Evolutionary conservation across 2,329 filamentous ascomycete genomes (phyloP).

Genomic region (Fusarium marasasianum): DNA sequence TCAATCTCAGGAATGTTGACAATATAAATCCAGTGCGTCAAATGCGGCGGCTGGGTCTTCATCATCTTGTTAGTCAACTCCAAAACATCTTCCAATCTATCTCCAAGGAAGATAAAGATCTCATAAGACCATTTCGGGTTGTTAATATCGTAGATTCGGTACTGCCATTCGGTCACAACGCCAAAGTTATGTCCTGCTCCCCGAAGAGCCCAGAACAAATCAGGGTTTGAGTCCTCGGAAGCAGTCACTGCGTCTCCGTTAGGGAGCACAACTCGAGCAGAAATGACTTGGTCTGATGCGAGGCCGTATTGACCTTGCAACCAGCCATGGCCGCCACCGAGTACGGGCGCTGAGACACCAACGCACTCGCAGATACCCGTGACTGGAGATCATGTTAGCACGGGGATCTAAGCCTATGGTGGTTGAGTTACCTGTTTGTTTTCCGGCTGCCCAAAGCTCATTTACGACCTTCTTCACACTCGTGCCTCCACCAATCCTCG

Average conservation of each 20-base stretch:
- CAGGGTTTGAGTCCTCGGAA: background rate
- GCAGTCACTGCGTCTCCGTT: slow-evolving; percentile 15
- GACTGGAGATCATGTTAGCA: slow-evolving; percentile 1
- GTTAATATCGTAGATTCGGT: slow-evolving; percentile 57
- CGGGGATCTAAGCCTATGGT: rapidly evolving
- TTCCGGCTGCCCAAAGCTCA: slow-evolving; percentile 9
- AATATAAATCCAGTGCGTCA: slow-evolving; percentile 31
- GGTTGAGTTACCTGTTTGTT: slow-evolving; percentile 16
- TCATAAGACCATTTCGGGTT: slow-evolving; percentile 50
- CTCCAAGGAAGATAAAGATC: slow-evolving; percentile 49
- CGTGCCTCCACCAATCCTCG: slow-evolving; percentile 5
- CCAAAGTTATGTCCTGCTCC: slow-evolving; percentile 66
- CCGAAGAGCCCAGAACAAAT: slow-evolving; percentile 54
- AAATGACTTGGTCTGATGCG: slow-evolving; percentile 20
- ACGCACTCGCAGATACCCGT: slow-evolving; percentile 42
- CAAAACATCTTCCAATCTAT: slow-evolving; percentile 31
- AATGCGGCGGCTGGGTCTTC: slow-evolving; percentile 21
- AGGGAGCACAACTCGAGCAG: slow-evolving; percentile 12
- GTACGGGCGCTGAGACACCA: slow-evolving; percentile 39
- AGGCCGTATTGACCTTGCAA: slow-evolving; percentile 24
- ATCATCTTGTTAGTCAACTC: slow-evolving; percentile 26
- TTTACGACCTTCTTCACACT: slow-evolving; percentile 14
- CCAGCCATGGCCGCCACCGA: slow-evolving; percentile 31
- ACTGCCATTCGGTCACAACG: slow-evolving; percentile 54
- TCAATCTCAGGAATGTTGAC: slow-evolving; percentile 30